Conservation (phyloP, 2,329 filamentous ascomycete species). For the Aspergillus sp. region DNA sequence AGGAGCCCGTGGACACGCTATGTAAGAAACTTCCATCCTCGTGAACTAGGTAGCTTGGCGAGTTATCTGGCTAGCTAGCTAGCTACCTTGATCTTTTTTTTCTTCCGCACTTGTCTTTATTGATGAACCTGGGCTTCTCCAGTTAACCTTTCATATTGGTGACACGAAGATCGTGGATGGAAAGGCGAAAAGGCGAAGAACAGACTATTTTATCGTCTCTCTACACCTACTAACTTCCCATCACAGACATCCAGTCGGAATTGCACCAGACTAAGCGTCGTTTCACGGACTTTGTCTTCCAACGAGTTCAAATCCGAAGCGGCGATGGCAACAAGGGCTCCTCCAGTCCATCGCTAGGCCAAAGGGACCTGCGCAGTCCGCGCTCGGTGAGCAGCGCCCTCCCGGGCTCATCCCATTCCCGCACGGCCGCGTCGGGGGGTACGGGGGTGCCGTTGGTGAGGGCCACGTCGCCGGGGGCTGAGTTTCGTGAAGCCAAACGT, state of each 20-base stretch:
- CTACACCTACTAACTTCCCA: constrained; percentile 8
- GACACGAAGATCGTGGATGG: neutral
- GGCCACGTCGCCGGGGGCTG: constrained; percentile 43
- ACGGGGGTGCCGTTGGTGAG: constrained; percentile 40
- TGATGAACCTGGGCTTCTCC: too few species aligned
- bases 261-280: constrained; percentile 46
- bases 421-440: constrained; percentile 10
- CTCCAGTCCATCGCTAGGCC: constrained; percentile 15
- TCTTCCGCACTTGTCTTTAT: neutral
- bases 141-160: neutral
- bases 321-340: constrained; percentile 15
- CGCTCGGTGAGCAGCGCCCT: constrained; percentile 36
- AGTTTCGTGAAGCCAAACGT: constrained; percentile 37
- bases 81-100: neutral
- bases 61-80: neutral
- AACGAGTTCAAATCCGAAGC: constrained; percentile 36
- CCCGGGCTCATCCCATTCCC: constrained; percentile 8
- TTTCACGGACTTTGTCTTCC: constrained; percentile 50
- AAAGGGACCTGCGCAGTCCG: constrained; percentile 31
- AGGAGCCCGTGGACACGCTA: constrained; percentile 57
- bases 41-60: neutral
- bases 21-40: constrained; percentile 35
- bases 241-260: constrained; percentile 46
- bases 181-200: neutral
- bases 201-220: neutral